Base-by-base conservation (phyloP, 2,329 filamentous ascomycete genomes). In the Aspergillus sp. region DNA sequence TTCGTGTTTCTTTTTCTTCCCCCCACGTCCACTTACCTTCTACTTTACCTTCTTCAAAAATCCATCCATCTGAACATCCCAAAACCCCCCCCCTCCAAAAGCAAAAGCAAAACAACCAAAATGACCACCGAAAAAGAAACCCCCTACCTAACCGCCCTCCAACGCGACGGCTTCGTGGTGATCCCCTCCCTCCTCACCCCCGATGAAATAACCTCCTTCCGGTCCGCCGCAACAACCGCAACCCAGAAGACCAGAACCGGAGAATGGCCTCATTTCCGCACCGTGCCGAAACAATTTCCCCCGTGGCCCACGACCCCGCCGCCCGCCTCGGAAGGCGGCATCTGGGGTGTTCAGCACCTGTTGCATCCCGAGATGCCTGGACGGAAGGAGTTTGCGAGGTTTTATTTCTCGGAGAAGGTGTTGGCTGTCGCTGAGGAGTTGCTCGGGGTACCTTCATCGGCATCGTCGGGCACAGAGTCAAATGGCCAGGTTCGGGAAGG, bases 331-430 rank as follows among this genome's bases (percentile, higher is more conserved):
- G 74, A 80, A 53, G 77, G 82, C 54, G 91, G 91, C 20, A 96
- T 96, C 75, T 96, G 92, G 92, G 92, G 91, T 63, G 89, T 96
- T 2, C 92, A 96, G 80, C 90, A 93, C 75, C 83, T 96, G 5
- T 81, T 96, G 69, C 88, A 93, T 74, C 91, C 91, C 0, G 79
- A 82, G 1, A 85, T 94, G 66, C 84, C 86, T 0, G 83, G 84
- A 56, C 81, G 85, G 60, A 74, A 81, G 2, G 72, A 81, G 3
- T 96, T 93, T 75, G 84, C 87, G 5, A 73, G 80, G 54, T 81
- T 84, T 58, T 96, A 96, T 77, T 96, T 96, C 72, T 85, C 87
- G 36, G 78, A 84, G 22, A 80, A 82, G 26, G 78, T 94, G 7
- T 74, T 94, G 0, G 72, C 75, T 31, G 82, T 90, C 1, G 88